phyloP scores from a whole-genome alignment of 495 filamentous ascomycete genomes.

The Penicillium coffeae region DNA sequence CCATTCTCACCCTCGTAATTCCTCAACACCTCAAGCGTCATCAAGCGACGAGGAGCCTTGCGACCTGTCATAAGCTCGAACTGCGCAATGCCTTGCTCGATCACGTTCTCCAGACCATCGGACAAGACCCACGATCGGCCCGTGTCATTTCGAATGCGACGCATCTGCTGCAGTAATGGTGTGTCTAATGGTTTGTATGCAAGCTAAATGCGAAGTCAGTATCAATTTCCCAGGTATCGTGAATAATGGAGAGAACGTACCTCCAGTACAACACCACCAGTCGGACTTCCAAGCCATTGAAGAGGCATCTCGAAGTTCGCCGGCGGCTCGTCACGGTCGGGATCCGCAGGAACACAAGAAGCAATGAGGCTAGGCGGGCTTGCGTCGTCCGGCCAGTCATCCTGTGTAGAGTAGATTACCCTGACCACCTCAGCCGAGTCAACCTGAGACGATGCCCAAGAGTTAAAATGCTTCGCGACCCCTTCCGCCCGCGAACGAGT shows the following conservation, averaged over 20 bases:
- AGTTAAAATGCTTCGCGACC: constrained; percentile 72
- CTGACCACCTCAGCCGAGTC: constrained; percentile 51
- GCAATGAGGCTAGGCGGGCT: constrained; percentile 71
- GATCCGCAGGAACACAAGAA: constrained; percentile 70
- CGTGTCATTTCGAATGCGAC: constrained; percentile 52
- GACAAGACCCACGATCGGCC: constrained; percentile 69
- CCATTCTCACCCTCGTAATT: constrained; percentile 44
- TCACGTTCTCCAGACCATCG: constrained; percentile 75
- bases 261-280: constrained; percentile 78
- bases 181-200: constrained; percentile 73
- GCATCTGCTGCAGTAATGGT: constrained; percentile 64
- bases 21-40: constrained; percentile 64
- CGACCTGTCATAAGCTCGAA: constrained; percentile 83
- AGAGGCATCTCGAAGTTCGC: constrained; percentile 73
- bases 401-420: constrained; percentile 54
- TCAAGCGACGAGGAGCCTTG: constrained; percentile 68
- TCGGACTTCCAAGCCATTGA: constrained; percentile 71
- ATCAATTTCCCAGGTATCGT: background rate
- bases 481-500: constrained; percentile 56
- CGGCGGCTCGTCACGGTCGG: constrained; percentile 56
- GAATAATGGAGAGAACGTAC: constrained; percentile 28
- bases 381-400: constrained; percentile 62
- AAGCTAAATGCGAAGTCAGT: constrained; percentile 41
- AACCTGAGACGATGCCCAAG: constrained; percentile 45
- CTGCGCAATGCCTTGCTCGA: constrained; percentile 78